phyloP scores from a whole-genome alignment of 768 basidiomycete species.

The Butyriboletus loyo region DNA sequence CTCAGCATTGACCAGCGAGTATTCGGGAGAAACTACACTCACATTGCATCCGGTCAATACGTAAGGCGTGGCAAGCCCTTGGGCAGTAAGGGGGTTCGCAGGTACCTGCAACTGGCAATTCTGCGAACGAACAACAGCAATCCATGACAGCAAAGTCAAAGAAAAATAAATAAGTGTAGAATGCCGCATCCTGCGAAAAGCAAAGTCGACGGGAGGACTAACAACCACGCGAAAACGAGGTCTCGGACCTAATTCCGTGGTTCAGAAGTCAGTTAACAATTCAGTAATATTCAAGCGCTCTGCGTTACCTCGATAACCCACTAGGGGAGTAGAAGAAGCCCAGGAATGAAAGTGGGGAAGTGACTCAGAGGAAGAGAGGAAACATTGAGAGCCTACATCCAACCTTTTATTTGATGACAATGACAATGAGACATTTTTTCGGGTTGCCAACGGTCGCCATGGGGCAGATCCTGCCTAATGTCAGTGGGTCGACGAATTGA shows the following conservation, averaged over 20 bases:
- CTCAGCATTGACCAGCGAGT: neutral
- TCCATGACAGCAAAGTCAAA: conserved; percentile 13
- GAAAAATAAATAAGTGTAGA: conserved; percentile 7
- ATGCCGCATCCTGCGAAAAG: conserved; percentile 10
- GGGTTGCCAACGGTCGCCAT: conserved; percentile 12
- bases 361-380: neutral
- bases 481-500: neutral
- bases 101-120: conserved; percentile 23
- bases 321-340: conserved; percentile 2
- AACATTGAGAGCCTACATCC: neutral
- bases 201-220: neutral
- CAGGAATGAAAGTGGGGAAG: neutral
- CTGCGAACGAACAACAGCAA: conserved; percentile 18
- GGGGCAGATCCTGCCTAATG: neutral
- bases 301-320: conserved; percentile 11
- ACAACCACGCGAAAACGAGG: conserved; percentile 17
- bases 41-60: conserved; percentile 29
- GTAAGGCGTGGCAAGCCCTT: conserved; percentile 28
- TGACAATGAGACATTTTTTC: neutral
- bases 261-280: neutral
- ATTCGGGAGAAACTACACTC: neutral
- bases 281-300: neutral
- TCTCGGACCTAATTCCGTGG: conserved; percentile 19
- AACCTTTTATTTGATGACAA: conserved; percentile 10
- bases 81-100: conserved; percentile 19